Evolutionary conservation across 352 stramenopile genomes (phyloP).

Genomic region (Globisporangium paddicum): DNA sequence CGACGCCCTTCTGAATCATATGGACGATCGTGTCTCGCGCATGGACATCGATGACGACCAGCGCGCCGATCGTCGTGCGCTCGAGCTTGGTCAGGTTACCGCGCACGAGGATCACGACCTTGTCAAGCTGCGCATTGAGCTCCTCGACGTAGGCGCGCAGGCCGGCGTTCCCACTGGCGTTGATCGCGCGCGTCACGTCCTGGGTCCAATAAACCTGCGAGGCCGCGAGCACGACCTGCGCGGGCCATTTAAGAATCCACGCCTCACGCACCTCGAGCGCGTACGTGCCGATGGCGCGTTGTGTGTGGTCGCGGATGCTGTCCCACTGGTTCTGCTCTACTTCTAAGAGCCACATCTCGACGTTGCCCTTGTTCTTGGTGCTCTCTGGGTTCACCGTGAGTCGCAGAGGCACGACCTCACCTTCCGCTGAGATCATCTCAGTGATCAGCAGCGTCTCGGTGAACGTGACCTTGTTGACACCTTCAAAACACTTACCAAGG

Average conservation of each 20-base stretch:
- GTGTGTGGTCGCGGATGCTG: constrained; percentile 89
- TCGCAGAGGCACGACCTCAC: constrained; percentile 85
- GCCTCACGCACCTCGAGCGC: constrained; percentile 59
- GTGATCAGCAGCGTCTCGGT: constrained; percentile 90
- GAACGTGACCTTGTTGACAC: constrained; percentile 91
- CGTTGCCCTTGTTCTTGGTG: constrained; percentile 92
- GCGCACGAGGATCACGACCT: constrained; percentile 90
- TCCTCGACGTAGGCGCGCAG: constrained; percentile 76
- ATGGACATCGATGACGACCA: constrained; percentile 93
- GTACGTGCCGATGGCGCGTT: constrained; percentile 86
- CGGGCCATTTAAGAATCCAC: constrained; percentile 94
- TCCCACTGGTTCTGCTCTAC: constrained; percentile 91
- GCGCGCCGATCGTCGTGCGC: constrained; percentile 89
- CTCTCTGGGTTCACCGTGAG: constrained; percentile 88
- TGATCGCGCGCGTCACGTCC: constrained; percentile 87
- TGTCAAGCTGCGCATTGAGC: constrained; percentile 86
- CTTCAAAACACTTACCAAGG: constrained; percentile 89
- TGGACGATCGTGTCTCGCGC: constrained; percentile 89
- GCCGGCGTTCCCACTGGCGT: constrained; percentile 51
- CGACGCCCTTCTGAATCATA: constrained; percentile 89
- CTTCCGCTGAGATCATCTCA: constrained; percentile 92
- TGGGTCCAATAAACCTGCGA: constrained; percentile 94
- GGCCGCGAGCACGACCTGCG: constrained; percentile 91
- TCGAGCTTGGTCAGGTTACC: constrained; percentile 90
- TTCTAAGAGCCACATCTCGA: constrained; percentile 94